These are phyloP conservation scores for Cruciata laevipes DNA, from an alignment of 257 asterid species.

Conservation along the genomic window DNA sequence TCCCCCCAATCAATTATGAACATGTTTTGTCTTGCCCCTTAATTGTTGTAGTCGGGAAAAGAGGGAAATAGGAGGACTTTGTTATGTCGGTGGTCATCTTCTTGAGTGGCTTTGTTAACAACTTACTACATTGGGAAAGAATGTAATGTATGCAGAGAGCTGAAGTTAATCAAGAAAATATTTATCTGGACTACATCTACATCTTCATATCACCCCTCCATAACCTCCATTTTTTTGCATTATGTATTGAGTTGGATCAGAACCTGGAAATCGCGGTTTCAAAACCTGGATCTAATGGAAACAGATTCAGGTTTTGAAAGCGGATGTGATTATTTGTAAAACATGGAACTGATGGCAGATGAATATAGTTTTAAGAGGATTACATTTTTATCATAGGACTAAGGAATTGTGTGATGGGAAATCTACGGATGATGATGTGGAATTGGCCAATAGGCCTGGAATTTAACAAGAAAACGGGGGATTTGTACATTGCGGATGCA, in stretches of 20 bases:
- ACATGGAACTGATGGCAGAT: too few relatives aligned
- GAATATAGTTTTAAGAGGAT: neutral
- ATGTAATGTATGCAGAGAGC: constrained; percentile 34
- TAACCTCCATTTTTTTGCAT: neutral
- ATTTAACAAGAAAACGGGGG: constrained; percentile 33
- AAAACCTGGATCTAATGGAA: too few relatives aligned
- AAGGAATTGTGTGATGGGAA: constrained; percentile 41
- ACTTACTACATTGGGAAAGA: constrained; percentile 29
- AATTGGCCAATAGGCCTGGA: constrained; percentile 35
- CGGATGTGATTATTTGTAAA: too few relatives aligned
- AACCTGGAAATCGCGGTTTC: too few relatives aligned
- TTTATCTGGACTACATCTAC: constrained; percentile 8
- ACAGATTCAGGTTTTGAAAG: neutral
- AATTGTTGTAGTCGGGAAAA: constrained; percentile 17
- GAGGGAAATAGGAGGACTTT: constrained; percentile 20
- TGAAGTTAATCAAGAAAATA: constrained; percentile 28
- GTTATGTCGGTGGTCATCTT: constrained; percentile 19
- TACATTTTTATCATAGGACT: constrained; percentile 20
- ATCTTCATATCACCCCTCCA: neutral
- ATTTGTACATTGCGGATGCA: constrained; percentile 39
- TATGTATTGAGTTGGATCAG: neutral
- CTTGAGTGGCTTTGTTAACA: constrained; percentile 15
- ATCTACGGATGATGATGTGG: constrained; percentile 5
- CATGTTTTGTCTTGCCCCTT: constrained; percentile 24
- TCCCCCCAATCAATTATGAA: constrained; percentile 8